Evolutionary conservation across 2,329 filamentous ascomycete genomes (phyloP).

Genomic region (Cordyceps cateniannulata): DNA sequence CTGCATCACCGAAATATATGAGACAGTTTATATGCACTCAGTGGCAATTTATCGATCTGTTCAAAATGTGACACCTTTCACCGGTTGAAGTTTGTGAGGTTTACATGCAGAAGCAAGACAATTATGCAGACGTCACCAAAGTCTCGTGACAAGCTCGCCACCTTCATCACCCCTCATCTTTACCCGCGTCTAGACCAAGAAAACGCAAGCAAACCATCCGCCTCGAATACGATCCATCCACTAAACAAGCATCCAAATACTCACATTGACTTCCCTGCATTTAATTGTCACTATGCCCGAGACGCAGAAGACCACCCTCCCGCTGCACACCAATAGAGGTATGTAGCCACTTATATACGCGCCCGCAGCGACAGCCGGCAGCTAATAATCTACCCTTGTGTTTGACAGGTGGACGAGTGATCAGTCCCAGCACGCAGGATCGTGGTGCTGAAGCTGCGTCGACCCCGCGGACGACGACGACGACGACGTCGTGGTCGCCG

Average conservation of each 20-base stretch:
- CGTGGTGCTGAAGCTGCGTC: not conserved
- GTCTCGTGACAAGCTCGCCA: not conserved
- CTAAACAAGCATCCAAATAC: no score
- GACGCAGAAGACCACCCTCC: not conserved
- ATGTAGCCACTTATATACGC: not conserved
- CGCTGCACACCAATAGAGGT: not conserved
- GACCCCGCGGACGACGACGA: not conserved
- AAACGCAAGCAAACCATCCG: no score
- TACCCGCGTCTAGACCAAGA: not conserved
- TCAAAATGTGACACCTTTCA: not conserved
- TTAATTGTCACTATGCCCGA: not conserved
- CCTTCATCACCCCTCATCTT: not conserved
- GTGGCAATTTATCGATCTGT: no score
- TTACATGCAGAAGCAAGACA: not conserved
- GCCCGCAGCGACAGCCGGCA: not conserved
- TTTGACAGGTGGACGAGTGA: not conserved
- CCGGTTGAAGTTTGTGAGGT: not conserved
- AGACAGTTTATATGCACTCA: no score
- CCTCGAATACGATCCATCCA: no score
- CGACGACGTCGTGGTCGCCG: constrained; percentile 37
- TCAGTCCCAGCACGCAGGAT: not conserved
- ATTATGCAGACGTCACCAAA: not conserved
- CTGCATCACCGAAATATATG: no score
- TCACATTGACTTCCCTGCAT: no score
- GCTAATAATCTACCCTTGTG: no score